Base-by-base conservation (phyloP, 2,329 filamentous ascomycete species). In the Orbilia brochopaga region DNA sequence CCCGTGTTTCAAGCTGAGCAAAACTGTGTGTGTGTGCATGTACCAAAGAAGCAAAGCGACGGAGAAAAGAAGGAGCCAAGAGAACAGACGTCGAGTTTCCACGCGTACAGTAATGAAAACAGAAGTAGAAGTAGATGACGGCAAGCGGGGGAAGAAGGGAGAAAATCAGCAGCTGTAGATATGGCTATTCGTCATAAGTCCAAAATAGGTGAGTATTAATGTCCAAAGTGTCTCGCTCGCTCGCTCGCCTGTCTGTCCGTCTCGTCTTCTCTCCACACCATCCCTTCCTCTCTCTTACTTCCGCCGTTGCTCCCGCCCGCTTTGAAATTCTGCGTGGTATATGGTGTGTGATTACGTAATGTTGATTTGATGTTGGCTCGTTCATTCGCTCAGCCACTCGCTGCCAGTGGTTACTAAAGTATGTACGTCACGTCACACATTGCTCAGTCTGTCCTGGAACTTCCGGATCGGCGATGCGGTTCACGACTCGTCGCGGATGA, bases 401-500 rank as follows among this genome's bases (percentile, higher is more conserved):
- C 27, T 32, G 3, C 4, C 27, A 8, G 8, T 32, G 27, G 8
- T 8, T 32, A 32, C n/a, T n/a, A n/a, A n/a, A n/a, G n/a, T n/a
- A 32, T 3, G 8, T 32, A 32, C 27, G 27, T 32, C 27, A 27
- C 21, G 19, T 55, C 48, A 70, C 42, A 60, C 50, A 32, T 64
- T 60, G 48, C 63, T 55, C 23, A 70, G 37, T 64, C 59, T 70
- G 21, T 70, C 66, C 54, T 60, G 59, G 66, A 70, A 70, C 55
- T 70, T 70, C 57, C 66, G 66, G 54, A 70, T 70, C 50, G 66
- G 66, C 66, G 66, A 70, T 51, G 66, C 66, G 66, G 66, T 70
- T 70, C 66, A 70, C 66, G 66, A 70, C n/a, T 70, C 66, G 51
- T 70, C 66, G 50, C 66, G 66, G 88, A 99, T 99, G 74, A 99